Percentiles rank a stretch among this genome's conserved stretches.
Conservation (phyloP, 352 stramenopile genomes). For the Phytophthora cactorum region DNA sequence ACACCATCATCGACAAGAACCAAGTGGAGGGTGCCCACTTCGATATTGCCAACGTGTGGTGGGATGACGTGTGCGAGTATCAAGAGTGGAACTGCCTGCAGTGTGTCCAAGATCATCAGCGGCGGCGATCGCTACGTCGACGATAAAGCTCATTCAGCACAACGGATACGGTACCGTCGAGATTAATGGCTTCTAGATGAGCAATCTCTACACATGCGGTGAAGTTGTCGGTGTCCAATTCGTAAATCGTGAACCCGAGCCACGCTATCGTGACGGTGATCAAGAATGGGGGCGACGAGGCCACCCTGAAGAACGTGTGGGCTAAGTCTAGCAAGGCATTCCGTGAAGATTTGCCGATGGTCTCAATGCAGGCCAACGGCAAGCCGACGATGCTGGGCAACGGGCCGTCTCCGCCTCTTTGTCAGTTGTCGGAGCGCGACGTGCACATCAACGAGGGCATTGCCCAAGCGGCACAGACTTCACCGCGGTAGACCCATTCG, state of each 20-base stretch:
- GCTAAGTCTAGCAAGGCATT: slow-evolving; percentile 13
- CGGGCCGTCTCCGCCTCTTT: slow-evolving; percentile 27
- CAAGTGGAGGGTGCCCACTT: too few species aligned
- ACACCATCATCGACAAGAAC: too few species aligned
- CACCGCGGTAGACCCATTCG: slow-evolving; percentile 5
- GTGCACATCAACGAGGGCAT: slow-evolving; percentile 31
- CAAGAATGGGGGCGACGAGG: slow-evolving; percentile 46
- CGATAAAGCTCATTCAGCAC: too few species aligned
- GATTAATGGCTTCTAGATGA: too few species aligned
- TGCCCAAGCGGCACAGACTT: slow-evolving; percentile 10
- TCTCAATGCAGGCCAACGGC: slow-evolving; percentile 26
- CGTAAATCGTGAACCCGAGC: slow-evolving; percentile 39
- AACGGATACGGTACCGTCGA: too few species aligned
- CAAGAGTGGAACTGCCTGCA: too few species aligned
- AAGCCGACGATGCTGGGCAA: slow-evolving; percentile 35
- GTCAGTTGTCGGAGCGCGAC: slow-evolving; percentile 32
- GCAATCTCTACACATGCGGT: too few species aligned
- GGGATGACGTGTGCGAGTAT: too few species aligned
- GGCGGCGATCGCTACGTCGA: too few species aligned
- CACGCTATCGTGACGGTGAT: slow-evolving; percentile 46
- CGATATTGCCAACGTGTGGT: too few species aligned
- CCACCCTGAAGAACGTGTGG: slow-evolving; percentile 49
- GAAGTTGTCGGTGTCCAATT: slow-evolving; percentile 21
- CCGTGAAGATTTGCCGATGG: slow-evolving; percentile 39
- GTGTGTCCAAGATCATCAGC: too few species aligned